Evolutionary conservation across 148 eudicot species (phyloP), one percentile per base, ranked within the genome.

Genomic region (Amaranthus palmeri): DNA sequence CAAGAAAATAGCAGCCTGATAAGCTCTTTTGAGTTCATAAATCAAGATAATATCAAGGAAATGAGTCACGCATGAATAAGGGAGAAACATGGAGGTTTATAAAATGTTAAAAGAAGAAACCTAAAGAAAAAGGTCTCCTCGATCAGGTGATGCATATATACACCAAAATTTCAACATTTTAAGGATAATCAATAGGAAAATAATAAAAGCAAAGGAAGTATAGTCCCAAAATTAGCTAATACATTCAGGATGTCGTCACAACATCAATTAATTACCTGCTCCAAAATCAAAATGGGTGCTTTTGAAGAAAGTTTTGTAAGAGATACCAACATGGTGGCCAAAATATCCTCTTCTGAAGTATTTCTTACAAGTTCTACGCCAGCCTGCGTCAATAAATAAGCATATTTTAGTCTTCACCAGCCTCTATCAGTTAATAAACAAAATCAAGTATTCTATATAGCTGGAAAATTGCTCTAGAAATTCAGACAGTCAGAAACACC

Each of bases 291-390:
- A 67, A 72, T 61, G 61, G 76, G 66, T 69, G 86, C 80, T 74
- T 69, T 85, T 51, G 79, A 79, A 76, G 91, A 90, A 77, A 93
- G 81, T 80, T 83, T 87, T 45, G 98, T 83, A 68, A 93, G 96
- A 68, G 96, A 88, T 71, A 86, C 82, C 78, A 91, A 71, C 96
- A 93, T 80, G 54, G 83, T 71, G 40, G 61, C 77, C 68, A 82
- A 76, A 65, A 86, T 80, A 57, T 83, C 86, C 57, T 86, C 96
- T 77, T 86, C 97, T 25, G 72, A 78, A 62, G 83, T 79, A 74
- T 78, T 83, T 71, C 62, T 72, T 48, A 88, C 76, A 78, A 93
- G 88, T 77, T 86, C 86, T 56, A 82, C 79, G 80, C 97, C 93
- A 69, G 80, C 84, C 98, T 93, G 86, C 82, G 74, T 69, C 25